phyloP scores from a whole-genome alignment of 768 basidiomycete species.

The Phaeolepiota aurea region DNA sequence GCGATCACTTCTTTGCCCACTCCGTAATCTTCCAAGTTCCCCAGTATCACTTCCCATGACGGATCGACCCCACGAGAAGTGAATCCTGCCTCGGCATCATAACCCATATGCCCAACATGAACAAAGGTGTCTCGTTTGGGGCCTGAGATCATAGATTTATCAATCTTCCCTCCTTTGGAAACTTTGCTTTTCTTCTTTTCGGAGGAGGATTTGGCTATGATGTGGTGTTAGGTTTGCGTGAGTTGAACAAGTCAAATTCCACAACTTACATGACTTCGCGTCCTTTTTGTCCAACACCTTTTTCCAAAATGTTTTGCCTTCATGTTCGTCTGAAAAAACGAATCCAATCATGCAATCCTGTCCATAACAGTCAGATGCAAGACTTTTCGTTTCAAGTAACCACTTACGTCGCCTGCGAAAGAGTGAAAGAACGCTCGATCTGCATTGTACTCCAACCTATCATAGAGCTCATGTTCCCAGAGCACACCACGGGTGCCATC shows the following conservation, averaged over 20 bases:
- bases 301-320: slow-evolving; percentile 81
- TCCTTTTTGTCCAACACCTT: slow-evolving; percentile 68
- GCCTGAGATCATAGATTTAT: slow-evolving; percentile 88
- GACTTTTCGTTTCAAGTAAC: slow-evolving; percentile 5
- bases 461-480: slow-evolving; percentile 91
- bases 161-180: slow-evolving; percentile 68
- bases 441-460: slow-evolving; percentile 69
- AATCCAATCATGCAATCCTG: slow-evolving; percentile 89
- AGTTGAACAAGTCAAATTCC: too few species aligned
- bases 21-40: slow-evolving; percentile 54
- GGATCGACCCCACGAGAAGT: slow-evolving; percentile 83
- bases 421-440: slow-evolving; percentile 91
- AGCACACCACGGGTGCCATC: slow-evolving; percentile 77
- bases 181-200: slow-evolving; percentile 55
- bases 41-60: slow-evolving; percentile 75
- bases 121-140: slow-evolving; percentile 74
- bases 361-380: neutral
- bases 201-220: slow-evolving; percentile 36
- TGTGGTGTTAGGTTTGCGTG: too few species aligned
- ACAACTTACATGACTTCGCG: slow-evolving; percentile 42
- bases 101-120: slow-evolving; percentile 95
- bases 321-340: slow-evolving; percentile 80
- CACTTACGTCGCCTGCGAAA: slow-evolving; percentile 87
- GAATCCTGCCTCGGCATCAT: slow-evolving; percentile 80
- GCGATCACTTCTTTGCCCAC: slow-evolving; percentile 61